Evolutionary conservation across 768 basidiomycete genomes (phyloP).

Genomic region (Boletus subparvulus): DNA sequence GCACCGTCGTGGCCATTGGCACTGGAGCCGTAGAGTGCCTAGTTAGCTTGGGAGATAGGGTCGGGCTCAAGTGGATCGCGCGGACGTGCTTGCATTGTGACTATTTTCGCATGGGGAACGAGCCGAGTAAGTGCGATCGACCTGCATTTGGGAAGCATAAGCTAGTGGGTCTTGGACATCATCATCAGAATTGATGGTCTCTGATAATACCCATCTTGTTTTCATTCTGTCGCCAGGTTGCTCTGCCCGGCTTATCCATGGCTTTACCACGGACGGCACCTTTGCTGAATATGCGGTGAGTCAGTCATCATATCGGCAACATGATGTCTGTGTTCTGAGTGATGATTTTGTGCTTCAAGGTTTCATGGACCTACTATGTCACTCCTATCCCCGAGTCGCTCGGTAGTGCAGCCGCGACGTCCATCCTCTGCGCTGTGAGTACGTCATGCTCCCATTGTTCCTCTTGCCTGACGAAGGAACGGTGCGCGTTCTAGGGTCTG

Average conservation of each 20-base stretch:
- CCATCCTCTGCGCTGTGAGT: slow-evolving; percentile 44
- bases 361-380: slow-evolving; percentile 39
- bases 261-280: slow-evolving; percentile 45
- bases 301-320: not conserved
- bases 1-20: slow-evolving; percentile 45
- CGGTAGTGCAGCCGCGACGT: slow-evolving; percentile 40
- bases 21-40: slow-evolving; percentile 30
- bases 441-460: not conserved
- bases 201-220: not conserved
- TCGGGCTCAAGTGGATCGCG: slow-evolving; percentile 46
- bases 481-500: slow-evolving; percentile 27
- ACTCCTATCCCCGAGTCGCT: slow-evolving; percentile 46
- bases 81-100: slow-evolving; percentile 41
- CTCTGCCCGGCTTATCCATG: slow-evolving; percentile 11
- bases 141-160: too few species aligned
- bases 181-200: not conserved
- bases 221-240: slow-evolving; percentile 14
- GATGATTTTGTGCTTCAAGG: slow-evolving; percentile 14
- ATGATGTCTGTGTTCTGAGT: not conserved
- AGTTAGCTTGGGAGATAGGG: slow-evolving; percentile 39
- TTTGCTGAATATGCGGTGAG: slow-evolving; percentile 41
- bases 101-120: slow-evolving; percentile 39
- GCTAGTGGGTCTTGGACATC: not conserved
- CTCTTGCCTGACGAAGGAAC: not conserved
- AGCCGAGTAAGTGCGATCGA: slow-evolving; percentile 25